Conservation (phyloP, 2,329 filamentous ascomycete species). For the Anthostomella pinea region DNA sequence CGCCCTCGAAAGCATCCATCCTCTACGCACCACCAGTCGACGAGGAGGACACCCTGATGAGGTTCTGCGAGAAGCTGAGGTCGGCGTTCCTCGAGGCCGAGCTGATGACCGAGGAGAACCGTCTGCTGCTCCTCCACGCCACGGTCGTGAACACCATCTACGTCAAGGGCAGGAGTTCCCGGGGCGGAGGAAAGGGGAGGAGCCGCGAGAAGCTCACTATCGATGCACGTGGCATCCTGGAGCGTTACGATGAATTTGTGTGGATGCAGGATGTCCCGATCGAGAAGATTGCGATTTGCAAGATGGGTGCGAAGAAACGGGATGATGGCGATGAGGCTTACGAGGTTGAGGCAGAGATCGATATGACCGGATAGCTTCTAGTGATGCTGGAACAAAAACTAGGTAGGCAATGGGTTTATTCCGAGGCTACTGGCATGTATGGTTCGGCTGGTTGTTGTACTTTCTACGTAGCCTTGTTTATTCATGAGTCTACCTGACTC, state of each 20-base stretch:
- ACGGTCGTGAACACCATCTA: constrained; percentile 88
- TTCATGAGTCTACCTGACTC: too few species aligned
- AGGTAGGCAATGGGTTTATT: too few species aligned
- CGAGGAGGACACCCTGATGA: constrained; percentile 44
- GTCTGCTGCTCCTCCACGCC: constrained; percentile 74
- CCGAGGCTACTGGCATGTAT: too few species aligned
- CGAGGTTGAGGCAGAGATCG: constrained; percentile 50
- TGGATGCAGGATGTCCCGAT: constrained; percentile 70
- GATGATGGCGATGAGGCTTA: constrained; percentile 53
- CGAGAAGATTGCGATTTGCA: constrained; percentile 74
- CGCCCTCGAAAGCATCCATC: constrained; percentile 54
- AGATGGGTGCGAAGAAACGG: constrained; percentile 78
- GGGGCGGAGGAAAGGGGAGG: constrained; percentile 21
- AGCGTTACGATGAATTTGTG: constrained; percentile 59
- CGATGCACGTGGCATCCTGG: constrained; percentile 55
- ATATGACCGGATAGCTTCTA: constrained; percentile 15
- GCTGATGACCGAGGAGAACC: constrained; percentile 54
- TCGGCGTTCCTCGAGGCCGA: constrained; percentile 52
- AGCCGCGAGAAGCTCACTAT: constrained; percentile 43
- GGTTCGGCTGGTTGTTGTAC: too few species aligned
- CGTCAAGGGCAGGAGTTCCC: constrained; percentile 43
- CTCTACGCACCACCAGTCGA: constrained; percentile 64
- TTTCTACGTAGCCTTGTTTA: too few species aligned
- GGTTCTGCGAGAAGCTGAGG: constrained; percentile 57
- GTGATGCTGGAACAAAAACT: too few species aligned